Base-by-base conservation (phyloP, 768 basidiomycete species). In the Termitomyces sp. region DNA sequence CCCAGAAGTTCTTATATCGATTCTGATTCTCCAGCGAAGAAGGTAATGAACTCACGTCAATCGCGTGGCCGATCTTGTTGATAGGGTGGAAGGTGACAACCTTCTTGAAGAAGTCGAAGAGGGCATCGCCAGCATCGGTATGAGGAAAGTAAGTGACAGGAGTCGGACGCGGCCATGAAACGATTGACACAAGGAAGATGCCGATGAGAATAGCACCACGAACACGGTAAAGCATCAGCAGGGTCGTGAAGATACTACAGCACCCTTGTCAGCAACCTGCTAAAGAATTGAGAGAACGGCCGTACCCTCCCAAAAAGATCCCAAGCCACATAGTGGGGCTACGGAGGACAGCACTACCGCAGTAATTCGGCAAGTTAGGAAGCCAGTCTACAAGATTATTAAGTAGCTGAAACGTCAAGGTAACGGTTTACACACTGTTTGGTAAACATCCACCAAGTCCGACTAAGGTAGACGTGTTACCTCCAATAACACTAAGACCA, bases 291-390 rank as follows among this genome's bases (percentile, higher is more conserved):
- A 9, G 32, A 13, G 28, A 16, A 49, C 32, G 53, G 13, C 65
- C 84, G 24, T 65, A 88, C 86, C 92, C 92, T 62, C 92, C 92
- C 6, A 85, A 74, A 69, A 92, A 90, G 56, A 94, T 82, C 36
- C 92, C 92, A n/a, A 94, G 72, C 92, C 92, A 94, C 76, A 90
- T 85, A 10, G 86, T 89, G 1, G 91, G 90, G 61, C 73, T 86
- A 40, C 81, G 85, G 28, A 94, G 73, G 4, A 90, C 86, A 42
- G 80, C 83, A 14, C 74, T 68, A 3, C 72, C 74, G 63, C 92
- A 94, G 72, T 81, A 91, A 53, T 78, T 65, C 5, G 82, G 76
- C 30, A 91, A 72, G 48, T 72, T 68, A 0, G 67, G 59, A 51
- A 78, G 35, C 65, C 76, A 82, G 65, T 88, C 78, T 78, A 54